A percentile compares a stretch with the other conserved stretches of the same genome.
Conservation (phyloP, 192 early-diverging fungal species). For the Backusella morwellensis region DNA sequence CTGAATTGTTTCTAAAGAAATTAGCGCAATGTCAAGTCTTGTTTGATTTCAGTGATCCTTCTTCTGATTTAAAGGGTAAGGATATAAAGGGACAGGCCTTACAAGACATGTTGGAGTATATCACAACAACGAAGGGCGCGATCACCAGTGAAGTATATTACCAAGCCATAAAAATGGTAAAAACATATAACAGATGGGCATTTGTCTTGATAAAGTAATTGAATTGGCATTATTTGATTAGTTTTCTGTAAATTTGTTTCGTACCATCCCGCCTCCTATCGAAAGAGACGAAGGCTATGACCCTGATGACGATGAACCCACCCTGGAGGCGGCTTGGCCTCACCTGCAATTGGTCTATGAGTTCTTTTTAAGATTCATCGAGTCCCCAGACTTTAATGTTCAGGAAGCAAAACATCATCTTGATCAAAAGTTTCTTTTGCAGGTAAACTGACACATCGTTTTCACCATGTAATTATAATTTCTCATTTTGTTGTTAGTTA, state of each 20-base stretch:
- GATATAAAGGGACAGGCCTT: slow-evolving; percentile 94
- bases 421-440: slow-evolving; percentile 91
- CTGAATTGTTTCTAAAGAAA: slow-evolving; percentile 89
- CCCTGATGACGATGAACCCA: slow-evolving; percentile 99
- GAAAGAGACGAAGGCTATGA: slow-evolving; percentile 96
- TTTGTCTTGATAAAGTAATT: no score
- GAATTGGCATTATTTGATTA: slow-evolving; percentile 17
- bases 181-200: no score
- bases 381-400: slow-evolving; percentile 97
- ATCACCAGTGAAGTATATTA: slow-evolving; percentile 90
- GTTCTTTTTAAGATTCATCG: slow-evolving; percentile 97
- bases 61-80: slow-evolving; percentile 88
- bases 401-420: slow-evolving; percentile 96
- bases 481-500: slow-evolving; percentile 56
- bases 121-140: slow-evolving; percentile 83
- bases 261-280: slow-evolving; percentile 94
- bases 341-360: slow-evolving; percentile 98
- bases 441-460: slow-evolving; percentile 43
- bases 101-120: slow-evolving; percentile 92
- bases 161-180: slow-evolving; percentile 88
- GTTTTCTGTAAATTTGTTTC: slow-evolving; percentile 94
- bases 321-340: slow-evolving; percentile 96
- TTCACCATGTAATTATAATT: background rate
- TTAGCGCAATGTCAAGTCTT: slow-evolving; percentile 87
- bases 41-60: slow-evolving; percentile 94